phyloP scores from a whole-genome alignment of 164 flowering plant genomes.

The Nymphaea colorata region DNA sequence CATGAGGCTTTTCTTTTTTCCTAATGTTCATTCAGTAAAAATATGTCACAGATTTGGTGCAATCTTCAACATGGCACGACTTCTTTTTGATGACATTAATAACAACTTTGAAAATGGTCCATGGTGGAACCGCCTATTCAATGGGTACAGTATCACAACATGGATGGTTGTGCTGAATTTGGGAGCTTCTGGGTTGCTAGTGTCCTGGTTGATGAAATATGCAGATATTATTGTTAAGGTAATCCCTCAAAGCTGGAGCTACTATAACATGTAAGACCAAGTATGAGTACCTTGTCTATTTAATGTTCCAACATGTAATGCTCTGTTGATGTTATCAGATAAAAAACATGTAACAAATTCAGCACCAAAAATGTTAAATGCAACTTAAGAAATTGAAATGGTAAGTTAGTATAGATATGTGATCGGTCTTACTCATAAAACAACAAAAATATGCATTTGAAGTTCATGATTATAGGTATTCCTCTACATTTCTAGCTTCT shows the following conservation, averaged over 20 bases:
- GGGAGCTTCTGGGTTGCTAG: constrained; percentile 82
- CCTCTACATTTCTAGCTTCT: too few relatives aligned
- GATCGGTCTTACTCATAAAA: too few relatives aligned
- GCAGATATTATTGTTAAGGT: constrained; percentile 95
- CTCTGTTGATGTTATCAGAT: too few relatives aligned
- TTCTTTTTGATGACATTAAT: constrained; percentile 69
- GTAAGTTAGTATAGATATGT: too few relatives aligned
- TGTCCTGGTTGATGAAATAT: constrained; percentile 97
- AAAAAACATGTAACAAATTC: too few relatives aligned
- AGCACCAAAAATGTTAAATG: too few relatives aligned
- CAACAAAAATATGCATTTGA: too few relatives aligned
- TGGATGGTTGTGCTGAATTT: constrained; percentile 93
- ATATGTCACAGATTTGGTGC: constrained; percentile 61
- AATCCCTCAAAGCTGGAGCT: neutral
- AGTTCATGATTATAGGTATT: too few relatives aligned
- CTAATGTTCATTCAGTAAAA: neutral
- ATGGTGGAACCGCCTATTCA: constrained; percentile 84
- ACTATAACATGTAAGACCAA: too few relatives aligned
- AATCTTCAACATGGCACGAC: constrained; percentile 72
- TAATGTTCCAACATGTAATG: too few relatives aligned
- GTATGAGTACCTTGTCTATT: too few relatives aligned
- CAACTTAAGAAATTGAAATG: too few relatives aligned
- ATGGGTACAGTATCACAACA: constrained; percentile 75
- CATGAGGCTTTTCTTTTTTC: neutral
- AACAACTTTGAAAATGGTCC: constrained; percentile 87